Evolutionary conservation across 176 grass and related monocot genomes (phyloP), one percentile per base, ranked within the genome.

Genomic region (Hsuehochloa calcarea): DNA sequence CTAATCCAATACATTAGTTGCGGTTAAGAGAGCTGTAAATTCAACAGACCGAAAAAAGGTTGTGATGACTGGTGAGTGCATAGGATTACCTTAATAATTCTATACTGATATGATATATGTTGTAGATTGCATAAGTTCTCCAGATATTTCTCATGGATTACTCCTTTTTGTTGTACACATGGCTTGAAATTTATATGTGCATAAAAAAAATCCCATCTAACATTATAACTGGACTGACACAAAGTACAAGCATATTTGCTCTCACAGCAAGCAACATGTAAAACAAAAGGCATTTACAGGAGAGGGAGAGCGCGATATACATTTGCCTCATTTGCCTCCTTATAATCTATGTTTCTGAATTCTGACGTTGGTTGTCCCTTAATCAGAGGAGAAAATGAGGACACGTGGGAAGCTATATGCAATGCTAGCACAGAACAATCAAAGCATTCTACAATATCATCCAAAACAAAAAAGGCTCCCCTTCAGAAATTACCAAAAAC

Each of bases 1-100:
- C 43, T 74, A 40, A 67, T 65, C 49, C 23, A 65, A 55, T 49
- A 85, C 46, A 83, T 67, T 49, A 58, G 19, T 55, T 65, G 35
- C 22, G 11, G 61, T 78, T 58, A 64, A 78, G 63, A 82, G 62
- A 78, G 56, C 3, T 71, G 46, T 22, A 38, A 6, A 62, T 19
- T 38, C 40, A 74, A 80, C 17, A n/a, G 25, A 4, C 15, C 37
- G 1, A 38, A 72, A 62, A 52, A 29, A 38, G 20, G 1, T 0
- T 39, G 25, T 4, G 11, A 1, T 59, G 7, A 26, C 7, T 9
- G 19, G 3, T 59, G 55, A 59, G 23, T 75, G 45, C 12, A 47
- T 47, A 47, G 45, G 45, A 47, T 14, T 47, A 3, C 45, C 45
- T 47, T 47, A 13, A 47, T 47, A 47, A 47, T 47, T 13, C 12